Base-by-base conservation (phyloP, 345 rosid species). In the Gossypium stocksii region DNA sequence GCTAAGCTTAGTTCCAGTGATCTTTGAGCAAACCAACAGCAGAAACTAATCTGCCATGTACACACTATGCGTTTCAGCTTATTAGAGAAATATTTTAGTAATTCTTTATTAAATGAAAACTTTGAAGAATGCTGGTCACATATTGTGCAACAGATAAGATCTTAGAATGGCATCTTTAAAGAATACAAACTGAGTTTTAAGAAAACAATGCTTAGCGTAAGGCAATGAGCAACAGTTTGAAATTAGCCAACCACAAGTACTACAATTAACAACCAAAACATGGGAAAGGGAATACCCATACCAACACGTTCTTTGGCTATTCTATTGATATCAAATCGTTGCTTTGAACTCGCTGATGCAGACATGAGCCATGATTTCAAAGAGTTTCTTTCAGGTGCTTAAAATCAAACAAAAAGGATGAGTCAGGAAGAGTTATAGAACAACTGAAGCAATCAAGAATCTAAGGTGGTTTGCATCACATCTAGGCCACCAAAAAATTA, bases 281-380 rank as follows among this genome's bases (percentile, higher is more conserved):
- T 1, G 5, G 56, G 25, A 67, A 48, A 48, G 10, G 72, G 8
- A 56, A 54, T 85, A 93, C 97, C 92, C 84, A 22, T 75, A 70
- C 19, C 69, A 69, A 54, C 74, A 72, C 64, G 72, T 22, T 80
- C 83, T 72, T 76, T 73, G 66, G 77, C 74, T 46, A 77, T 51
- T 56, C 63, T 49, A 61, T 54, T 82, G 70, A 77, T 27, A 60
- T 70, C 58, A 29, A 71, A 45, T 48, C n/a, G 79, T 76, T 77
- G 81, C 63, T 70, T 85, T 66, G 79, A 79, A 49, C 74, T 80
- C 79, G 83, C 81, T 52, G 89, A 78, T 61, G 84, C 80, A 79
- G 93, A 86, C 71, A 74, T 56, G 53, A 94, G 93, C 97, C 97
- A 92, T 74, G 93, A 89, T 82, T 82, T 84, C 81, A 92, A 79